phyloP scores from a whole-genome alignment of 2,329 filamentous ascomycete species.

The Fusarium proliferatum region DNA sequence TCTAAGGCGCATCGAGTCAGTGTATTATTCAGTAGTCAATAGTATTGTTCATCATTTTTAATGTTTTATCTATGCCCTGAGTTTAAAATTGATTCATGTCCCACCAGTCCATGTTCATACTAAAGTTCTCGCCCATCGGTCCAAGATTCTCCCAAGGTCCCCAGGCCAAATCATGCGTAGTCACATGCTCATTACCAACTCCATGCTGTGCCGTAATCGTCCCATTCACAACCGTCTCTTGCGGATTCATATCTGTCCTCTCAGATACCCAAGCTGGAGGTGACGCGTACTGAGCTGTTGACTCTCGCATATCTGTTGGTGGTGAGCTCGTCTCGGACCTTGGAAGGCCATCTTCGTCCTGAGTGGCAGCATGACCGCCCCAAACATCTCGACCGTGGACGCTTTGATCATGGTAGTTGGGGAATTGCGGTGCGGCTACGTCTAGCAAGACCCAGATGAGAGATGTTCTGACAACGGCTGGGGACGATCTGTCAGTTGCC shows the following conservation, averaged over 20 bases:
- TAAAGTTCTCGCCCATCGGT: neutral
- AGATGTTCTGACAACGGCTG: conserved; percentile 3
- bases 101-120: conserved; percentile 28
- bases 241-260: neutral
- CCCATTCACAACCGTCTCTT: neutral
- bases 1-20: rapidly evolving
- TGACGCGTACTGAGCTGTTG: conserved; percentile 31
- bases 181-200: neutral
- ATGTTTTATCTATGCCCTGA: rapidly evolving
- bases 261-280: conserved; percentile 21
- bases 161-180: conserved; percentile 17
- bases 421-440: conserved; percentile 25
- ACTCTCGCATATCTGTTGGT: conserved; percentile 26
- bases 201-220: rapidly evolving
- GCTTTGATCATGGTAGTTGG: conserved; percentile 2
- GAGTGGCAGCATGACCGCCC: neutral
- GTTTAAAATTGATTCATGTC: conserved; percentile 19
- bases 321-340: neutral
- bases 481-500: neutral
- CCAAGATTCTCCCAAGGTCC: conserved; percentile 34
- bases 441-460: conserved; percentile 27
- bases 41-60: no score
- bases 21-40: rapidly evolving
- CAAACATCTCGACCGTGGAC: neutral
- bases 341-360: neutral